Evolutionary conservation across 371 early-diverging fungal genomes (phyloP), one percentile per base, ranked within the genome.

Genomic region (Blakeslea trispora): DNA sequence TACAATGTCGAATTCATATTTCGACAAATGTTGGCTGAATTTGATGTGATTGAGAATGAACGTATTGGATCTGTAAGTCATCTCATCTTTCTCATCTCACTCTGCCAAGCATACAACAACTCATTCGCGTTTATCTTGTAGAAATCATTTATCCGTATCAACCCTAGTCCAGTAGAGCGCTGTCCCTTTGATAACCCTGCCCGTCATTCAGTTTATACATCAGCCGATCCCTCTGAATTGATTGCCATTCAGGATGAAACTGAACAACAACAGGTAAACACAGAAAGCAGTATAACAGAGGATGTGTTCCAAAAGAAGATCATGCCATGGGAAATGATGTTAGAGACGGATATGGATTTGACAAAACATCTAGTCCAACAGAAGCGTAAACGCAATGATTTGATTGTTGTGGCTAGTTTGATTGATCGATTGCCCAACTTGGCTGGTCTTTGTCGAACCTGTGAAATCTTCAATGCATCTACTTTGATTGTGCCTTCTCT

Each of bases 381-480:
- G 32, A 55, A 79, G 65, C 74, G 81, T 34, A 66, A 66, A 31
- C 71, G 83, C 15, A 79, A 81, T 45, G 76, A 82, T 22, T 43
- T 87, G 24, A 82, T 85, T 70, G 79, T 87, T 0, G 80, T 85
- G 2, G 88, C 86, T 8, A 77, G 81, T 50, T 64, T 85, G 18
- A 54, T 87, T 22, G 75, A 78, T 40, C 74, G 83, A 40, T 45
- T 81, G 1, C 84, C 88, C n/a, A 87, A 87, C 53, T 59, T 87
- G 3, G 88, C 85, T 49, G 88, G 87, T 45, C 54, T 77, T 9
- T 81, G 77, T 52, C 79, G 85, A 59, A 87, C 87, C 13, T 82
- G 82, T 55, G 87, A 87, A 56, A 85, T 84, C 11, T 85, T 87
- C 66, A 85, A 85, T 55, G 84, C 85, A 0, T 76, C 81, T 37